Evolutionary conservation across 768 basidiomycete genomes (phyloP), one percentile per base, ranked within the genome.

Genomic region (Tremella fuciformis): DNA sequence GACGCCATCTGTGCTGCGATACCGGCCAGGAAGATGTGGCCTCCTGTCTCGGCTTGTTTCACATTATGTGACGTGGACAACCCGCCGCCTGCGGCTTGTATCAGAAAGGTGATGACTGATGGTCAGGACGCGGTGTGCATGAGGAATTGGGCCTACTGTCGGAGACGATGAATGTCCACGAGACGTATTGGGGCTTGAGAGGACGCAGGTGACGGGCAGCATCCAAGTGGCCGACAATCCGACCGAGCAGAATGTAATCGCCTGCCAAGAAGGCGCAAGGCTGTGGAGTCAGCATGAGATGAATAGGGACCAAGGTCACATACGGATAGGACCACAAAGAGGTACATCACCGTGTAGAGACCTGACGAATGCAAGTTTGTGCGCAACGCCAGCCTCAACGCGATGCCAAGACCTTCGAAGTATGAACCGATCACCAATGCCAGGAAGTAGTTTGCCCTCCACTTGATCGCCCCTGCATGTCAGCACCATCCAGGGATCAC

Each of bases 21-120:
- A 64, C 76, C 76, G 11, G 76, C 76, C 50, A 77, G 59, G 63
- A 77, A 77, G 54, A 77, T 70, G 47, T 71, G 65, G 24, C 63
- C 66, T 8, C 76, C 76, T 7, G 66, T 57, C 51, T 74, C 13
- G 11, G 70, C 64, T n/a, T 50, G 53, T 13, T 55, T 64, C 19
- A 53, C 37, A 11, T 71, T 60, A 16, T 73, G 60, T 13, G 69
- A 62, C 24, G 65, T 74, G 16, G 66, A 67, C 9, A 76, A 58
- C 22, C 74, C 73, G 51, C 76, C 76, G 16, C 76, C 76, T 2
- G 73, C 76, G 40, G 74, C 76, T 60, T 77, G 76, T 19, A 77
- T 70, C 8, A 75, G 53, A 64, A 77, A 77, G 1, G 76, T 77
- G 58, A 63, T 51, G 48, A 77, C 71, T 72, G 53, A 4, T 4